phyloP scores from a whole-genome alignment of 2,329 filamentous ascomycete species.

The Colletotrichum limetticola region DNA sequence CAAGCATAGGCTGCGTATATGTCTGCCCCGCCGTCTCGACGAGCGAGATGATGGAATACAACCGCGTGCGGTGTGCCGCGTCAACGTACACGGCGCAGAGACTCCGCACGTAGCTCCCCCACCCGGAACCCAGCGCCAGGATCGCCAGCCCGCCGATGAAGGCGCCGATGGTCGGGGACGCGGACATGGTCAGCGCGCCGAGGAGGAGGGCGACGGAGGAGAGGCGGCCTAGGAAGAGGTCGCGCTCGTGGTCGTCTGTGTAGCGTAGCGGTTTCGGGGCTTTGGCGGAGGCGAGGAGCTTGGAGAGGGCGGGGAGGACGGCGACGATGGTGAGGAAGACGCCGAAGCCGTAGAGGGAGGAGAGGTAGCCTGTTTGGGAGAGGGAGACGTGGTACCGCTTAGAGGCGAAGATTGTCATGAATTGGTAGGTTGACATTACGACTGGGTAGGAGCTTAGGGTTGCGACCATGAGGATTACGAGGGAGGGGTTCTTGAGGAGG shows the following conservation, averaged over 20 bases:
- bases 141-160: constrained; percentile 43
- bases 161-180: constrained; percentile 39
- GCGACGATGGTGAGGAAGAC: constrained; percentile 40
- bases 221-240: constrained; percentile 41
- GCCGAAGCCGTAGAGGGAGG: constrained; percentile 42
- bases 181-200: constrained; percentile 41
- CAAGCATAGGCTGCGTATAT: constrained; percentile 42
- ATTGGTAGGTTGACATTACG: constrained; percentile 6
- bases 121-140: constrained; percentile 42
- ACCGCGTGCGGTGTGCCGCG: constrained; percentile 41
- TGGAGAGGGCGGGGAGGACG: constrained; percentile 41
- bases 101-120: constrained; percentile 41
- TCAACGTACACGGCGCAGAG: constrained; percentile 41
- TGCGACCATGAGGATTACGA: constrained; percentile 43
- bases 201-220: constrained; percentile 38
- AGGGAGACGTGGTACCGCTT: constrained; percentile 44
- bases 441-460: constrained; percentile 29
- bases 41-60: constrained; percentile 42
- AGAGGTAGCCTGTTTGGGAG: constrained; percentile 44
- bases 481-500: constrained; percentile 39
- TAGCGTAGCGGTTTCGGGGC: constrained; percentile 38
- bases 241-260: constrained; percentile 39
- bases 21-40: constrained; percentile 38
- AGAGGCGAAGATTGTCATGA: constrained; percentile 44
- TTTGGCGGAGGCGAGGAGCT: constrained; percentile 36